Percentiles rank a stretch among this genome's conserved stretches.
phyloP scores from a whole-genome alignment of 495 filamentous ascomycete genomes.

The Daldinia bambusicola region DNA sequence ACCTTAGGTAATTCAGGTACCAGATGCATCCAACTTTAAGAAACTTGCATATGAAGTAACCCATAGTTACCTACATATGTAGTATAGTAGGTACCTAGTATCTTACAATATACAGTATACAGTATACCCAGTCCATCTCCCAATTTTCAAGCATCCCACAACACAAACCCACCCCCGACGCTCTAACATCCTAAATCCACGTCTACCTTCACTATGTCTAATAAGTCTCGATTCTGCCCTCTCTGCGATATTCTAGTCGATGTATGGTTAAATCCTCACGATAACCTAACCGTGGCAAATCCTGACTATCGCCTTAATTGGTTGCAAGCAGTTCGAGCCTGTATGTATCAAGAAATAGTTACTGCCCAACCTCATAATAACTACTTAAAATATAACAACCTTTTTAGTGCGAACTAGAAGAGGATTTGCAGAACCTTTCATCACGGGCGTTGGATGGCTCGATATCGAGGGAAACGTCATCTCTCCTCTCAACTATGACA shows the following conservation, averaged over 20 bases:
- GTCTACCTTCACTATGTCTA: background rate
- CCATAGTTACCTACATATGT: too few species aligned
- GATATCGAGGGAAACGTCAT: background rate
- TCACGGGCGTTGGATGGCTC: background rate
- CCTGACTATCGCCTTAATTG: slow-evolving; percentile 14
- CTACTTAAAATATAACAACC: background rate
- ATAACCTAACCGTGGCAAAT: slow-evolving; percentile 7
- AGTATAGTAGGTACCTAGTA: too few species aligned
- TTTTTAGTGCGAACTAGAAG: background rate
- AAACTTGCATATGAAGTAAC: too few species aligned
- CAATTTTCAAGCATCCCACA: background rate
- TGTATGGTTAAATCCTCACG: background rate
- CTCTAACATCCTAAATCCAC: background rate
- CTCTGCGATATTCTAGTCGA: background rate
- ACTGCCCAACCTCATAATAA: background rate
- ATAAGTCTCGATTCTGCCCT: background rate
- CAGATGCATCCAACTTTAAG: too few species aligned
- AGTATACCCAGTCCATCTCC: too few species aligned
- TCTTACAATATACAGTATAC: too few species aligned
- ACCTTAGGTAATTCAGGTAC: too few species aligned
- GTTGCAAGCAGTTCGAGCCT: slow-evolving; percentile 27
- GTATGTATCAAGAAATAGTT: slow-evolving; percentile 5
- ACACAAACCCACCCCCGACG: background rate
- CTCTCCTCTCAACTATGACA: background rate
- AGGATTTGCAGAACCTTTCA: background rate